phyloP scores from a whole-genome alignment of 1,284 basidiomycete genomes.

The Neolentinus lepideus region DNA sequence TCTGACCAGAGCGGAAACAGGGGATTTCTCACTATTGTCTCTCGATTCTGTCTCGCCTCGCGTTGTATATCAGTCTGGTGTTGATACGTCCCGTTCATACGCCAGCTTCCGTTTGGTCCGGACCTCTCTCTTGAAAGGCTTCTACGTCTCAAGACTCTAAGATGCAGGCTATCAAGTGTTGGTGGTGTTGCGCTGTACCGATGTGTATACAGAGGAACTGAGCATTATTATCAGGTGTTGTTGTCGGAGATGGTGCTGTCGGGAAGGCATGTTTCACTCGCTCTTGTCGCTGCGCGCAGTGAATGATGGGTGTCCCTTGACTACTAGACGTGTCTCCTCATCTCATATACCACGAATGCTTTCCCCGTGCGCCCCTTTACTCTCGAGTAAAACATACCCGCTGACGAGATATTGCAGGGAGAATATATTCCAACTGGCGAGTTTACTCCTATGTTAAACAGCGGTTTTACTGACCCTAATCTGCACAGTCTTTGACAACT shows the following conservation, averaged over 20 bases:
- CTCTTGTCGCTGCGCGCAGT: neutral
- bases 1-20: neutral
- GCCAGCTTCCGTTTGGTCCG: conserved; percentile 1
- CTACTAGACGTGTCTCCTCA: conserved; percentile 86
- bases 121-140: conserved; percentile 1
- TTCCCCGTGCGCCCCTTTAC: conserved; percentile 66
- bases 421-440: conserved; percentile 96
- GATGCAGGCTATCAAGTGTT: conserved; percentile 37
- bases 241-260: conserved; percentile 99
- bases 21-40: conserved; percentile 1
- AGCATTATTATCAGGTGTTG: conserved; percentile 67
- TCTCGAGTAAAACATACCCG: conserved; percentile 12
- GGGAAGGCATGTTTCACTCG: conserved; percentile 72
- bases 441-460: conserved; percentile 12
- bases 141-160: conserved; percentile 9
- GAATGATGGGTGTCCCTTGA: conserved; percentile 7
- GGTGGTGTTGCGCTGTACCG: conserved; percentile 11
- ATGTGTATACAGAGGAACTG: conserved; percentile 11
- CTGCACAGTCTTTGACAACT: conserved; percentile 84
- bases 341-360: conserved; percentile 96
- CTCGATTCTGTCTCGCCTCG: neutral
- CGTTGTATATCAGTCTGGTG: neutral
- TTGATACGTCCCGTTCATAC: neutral
- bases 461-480: conserved; percentile 2
- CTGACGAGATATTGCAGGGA: conserved; percentile 44